Base-by-base conservation (phyloP, 148 eudicot genomes). In the Pharnaceum exiguum region DNA sequence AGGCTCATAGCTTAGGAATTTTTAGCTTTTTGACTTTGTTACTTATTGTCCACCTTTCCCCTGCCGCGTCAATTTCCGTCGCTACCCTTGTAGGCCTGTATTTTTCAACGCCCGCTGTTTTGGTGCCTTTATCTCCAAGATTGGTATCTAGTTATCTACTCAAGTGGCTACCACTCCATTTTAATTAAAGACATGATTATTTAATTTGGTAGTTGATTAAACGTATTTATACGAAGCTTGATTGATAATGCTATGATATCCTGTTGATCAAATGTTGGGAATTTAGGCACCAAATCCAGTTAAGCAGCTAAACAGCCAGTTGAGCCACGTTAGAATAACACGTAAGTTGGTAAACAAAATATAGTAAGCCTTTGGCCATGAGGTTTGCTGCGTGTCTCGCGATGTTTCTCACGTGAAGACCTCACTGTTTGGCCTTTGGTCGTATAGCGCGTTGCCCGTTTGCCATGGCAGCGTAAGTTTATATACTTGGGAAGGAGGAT, bases 401-500 rank as follows among this genome's bases (percentile, higher is more conserved):
- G 71, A 29, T 44, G 50, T 39, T 10, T 28, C 51, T 49, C 71
- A 67, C 71, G 64, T 67, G 64, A 67, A 55, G 7, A 36, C 13
- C 29, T 50, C 21, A 39, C 16, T 32, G 35, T 42, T 36, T 49
- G 2, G 26, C 25, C n/a, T n/a, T 51, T 29, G 37, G 63, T 17
- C 24, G 51, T 46, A 29, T 40, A 24, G 7, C 33, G 35, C 47
- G 37, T 55, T n/a, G 46, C 46, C 13, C 26, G 28, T 40, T n/a
- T n/a, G n/a, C n/a, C n/a, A n/a, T n/a, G n/a, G n/a, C n/a, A n/a
- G n/a, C n/a, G n/a, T n/a, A n/a, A n/a, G n/a, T n/a, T n/a, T n/a
- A n/a, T n/a, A n/a, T n/a, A n/a, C n/a, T n/a, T n/a, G n/a, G n/a
- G n/a, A n/a, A n/a, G n/a, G n/a, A n/a, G n/a, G n/a, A n/a, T n/a